A percentile compares a stretch with the other conserved stretches of the same genome.
These are phyloP conservation scores for Graphilbum sp. DNA, from an alignment of 2,329 filamentous ascomycete genomes.

Conservation along the genomic window DNA sequence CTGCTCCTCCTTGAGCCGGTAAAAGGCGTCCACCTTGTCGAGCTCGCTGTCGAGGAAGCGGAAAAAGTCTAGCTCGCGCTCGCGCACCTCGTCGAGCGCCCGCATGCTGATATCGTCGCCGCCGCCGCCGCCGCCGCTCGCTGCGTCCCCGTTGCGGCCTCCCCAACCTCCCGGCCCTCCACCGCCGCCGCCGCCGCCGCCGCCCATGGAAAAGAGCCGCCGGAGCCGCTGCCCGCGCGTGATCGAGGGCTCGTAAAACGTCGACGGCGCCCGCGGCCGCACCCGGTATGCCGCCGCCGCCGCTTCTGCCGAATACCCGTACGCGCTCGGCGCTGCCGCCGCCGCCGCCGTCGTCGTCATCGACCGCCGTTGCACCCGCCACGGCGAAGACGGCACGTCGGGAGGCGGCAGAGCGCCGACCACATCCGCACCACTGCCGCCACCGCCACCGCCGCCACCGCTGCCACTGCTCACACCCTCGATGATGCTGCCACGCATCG, in stretches of 20 bases:
- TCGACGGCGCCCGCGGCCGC: neutral
- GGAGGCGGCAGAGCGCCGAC: too few species aligned
- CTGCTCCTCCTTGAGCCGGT: conserved; percentile 74
- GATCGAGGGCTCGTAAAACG: neutral
- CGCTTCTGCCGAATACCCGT: too few species aligned
- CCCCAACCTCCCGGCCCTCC: neutral
- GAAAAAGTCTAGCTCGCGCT: conserved; percentile 73
- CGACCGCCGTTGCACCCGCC: neutral
- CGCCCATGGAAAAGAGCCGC: conserved; percentile 23
- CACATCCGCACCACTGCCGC: too few species aligned
- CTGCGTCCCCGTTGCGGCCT: too few species aligned
- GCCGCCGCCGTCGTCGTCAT: conserved; percentile 17
- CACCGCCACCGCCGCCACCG: too few species aligned
- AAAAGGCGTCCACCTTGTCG: conserved; percentile 84
- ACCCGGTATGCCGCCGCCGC: too few species aligned
- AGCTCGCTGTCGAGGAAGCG: conserved; percentile 69
- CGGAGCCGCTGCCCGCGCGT: conserved; percentile 16
- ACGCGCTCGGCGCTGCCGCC: neutral
- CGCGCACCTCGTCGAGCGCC: conserved; percentile 38
- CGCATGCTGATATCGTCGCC: conserved; percentile 20
- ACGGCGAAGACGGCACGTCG: too few species aligned
- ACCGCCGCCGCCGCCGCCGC: conserved; percentile 7
- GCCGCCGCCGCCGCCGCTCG: conserved; percentile 19
- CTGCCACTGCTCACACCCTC: too few species aligned
- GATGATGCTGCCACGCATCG: too few species aligned